These are phyloP conservation scores for Skeletonema costatum DNA, from an alignment of 108 stramenopile species.

Conservation along the genomic window DNA sequence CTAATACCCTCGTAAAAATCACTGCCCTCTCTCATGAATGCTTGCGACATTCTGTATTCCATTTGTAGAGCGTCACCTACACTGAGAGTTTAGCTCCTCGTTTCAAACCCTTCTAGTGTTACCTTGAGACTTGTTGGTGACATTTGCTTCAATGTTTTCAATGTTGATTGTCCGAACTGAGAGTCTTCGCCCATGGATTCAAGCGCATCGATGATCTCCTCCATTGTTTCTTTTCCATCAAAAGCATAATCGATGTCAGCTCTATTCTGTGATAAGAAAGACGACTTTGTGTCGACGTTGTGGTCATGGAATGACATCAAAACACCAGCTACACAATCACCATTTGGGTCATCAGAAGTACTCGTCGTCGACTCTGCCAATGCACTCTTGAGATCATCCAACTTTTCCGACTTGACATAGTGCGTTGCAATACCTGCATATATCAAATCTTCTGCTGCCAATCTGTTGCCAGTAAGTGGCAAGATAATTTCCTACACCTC, in stretches of 20 bases:
- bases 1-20: slow-evolving; percentile 99
- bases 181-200: slow-evolving; percentile 43
- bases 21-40: slow-evolving; percentile 50
- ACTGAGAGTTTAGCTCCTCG: slow-evolving; percentile 45
- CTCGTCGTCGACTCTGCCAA: slow-evolving; percentile 50
- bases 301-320: slow-evolving; percentile 59
- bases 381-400: slow-evolving; percentile 59
- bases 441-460: slow-evolving; percentile 83
- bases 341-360: slow-evolving; percentile 16
- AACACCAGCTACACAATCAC: slow-evolving; percentile 44
- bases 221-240: slow-evolving; percentile 48
- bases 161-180: slow-evolving; percentile 61
- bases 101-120: slow-evolving; percentile 80
- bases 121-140: slow-evolving; percentile 84
- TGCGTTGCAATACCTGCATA: slow-evolving; percentile 95
- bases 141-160: slow-evolving; percentile 63
- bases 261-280: slow-evolving; percentile 50
- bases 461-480: slow-evolving; percentile 91
- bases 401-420: slow-evolving; percentile 75
- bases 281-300: slow-evolving; percentile 47
- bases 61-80: slow-evolving; percentile 73
- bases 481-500: slow-evolving; percentile 86
- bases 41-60: slow-evolving; percentile 85
- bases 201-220: slow-evolving; percentile 62
- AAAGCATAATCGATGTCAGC: slow-evolving; percentile 60